Base-by-base conservation (phyloP, 1,139 yeast species). In the Arxiozyma slooffiae region DNA sequence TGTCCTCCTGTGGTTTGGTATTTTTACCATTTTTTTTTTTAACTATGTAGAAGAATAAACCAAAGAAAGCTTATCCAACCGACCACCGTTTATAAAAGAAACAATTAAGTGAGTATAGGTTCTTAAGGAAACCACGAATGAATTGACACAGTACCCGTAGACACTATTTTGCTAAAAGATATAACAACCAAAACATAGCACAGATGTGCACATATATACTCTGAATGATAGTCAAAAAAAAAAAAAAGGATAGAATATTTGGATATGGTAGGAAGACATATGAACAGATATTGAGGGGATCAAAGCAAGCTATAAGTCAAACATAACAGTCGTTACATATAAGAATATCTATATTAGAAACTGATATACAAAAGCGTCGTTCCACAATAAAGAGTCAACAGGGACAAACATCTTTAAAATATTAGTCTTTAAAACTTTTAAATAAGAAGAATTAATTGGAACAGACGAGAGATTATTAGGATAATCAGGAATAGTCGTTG, bases 401-500 rank as follows among this genome's bases (percentile, higher is more conserved):
- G 1, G 97, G 95, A 3, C 92, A 92, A 67, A 77, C 79, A 42
- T 84, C 96, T 0, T 67, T 92, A 52, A 88, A 90, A 64, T 95
- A 87, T 60, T 82, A 88, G 58, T 97, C 98, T 0, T 68, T 92
- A 58, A 89, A 89, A 62, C 69, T 92, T 30, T 73, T 92, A 55
- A 81, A 85, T 57, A 97, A 92, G 67, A 77, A 96, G 56, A 86
- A 86, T 64, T 96, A 87, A 67, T 79, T 90, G 46, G 98, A 90
- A 65, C 79, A 84, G 1, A 97, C 89, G 71, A 85, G 88, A 62
- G 97, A 90, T 64, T 95, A 88, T 62, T 71, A 92, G 56, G 95
- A 89, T 67, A 79, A 84, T 48, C 98, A 94, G 68, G 81, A 88
- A 53, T 92, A 97, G 97, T 90, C 92, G 60, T 92, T 94, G 87